A percentile compares a stretch with the other conserved stretches of the same genome.
Evolutionary conservation across 805 yeast genomes (phyloP).

Genomic region (Pichia californica): DNA sequence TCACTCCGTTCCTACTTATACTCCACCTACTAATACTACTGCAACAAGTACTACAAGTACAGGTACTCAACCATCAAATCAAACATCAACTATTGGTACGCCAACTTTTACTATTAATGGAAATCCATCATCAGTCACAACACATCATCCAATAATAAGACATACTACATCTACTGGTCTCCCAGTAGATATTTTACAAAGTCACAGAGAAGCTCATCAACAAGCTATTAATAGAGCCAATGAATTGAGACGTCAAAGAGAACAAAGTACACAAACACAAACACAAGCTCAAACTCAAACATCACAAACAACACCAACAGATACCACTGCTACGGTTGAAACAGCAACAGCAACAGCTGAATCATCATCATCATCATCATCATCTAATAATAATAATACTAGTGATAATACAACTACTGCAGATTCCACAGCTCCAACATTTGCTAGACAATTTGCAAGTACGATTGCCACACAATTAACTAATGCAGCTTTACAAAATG

Average conservation of each 20-base stretch:
- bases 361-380: not conserved
- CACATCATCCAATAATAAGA: not conserved
- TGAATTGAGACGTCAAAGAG: constrained; percentile 4
- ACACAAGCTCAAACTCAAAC: too few relatives aligned
- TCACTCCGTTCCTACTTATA: not conserved
- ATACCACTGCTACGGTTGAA: not conserved
- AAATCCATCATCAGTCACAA: not conserved
- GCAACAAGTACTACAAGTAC: not conserved
- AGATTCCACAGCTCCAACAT: not conserved
- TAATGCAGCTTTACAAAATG: constrained; percentile 2
- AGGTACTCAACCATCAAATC: too few relatives aligned
- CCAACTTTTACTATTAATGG: too few relatives aligned
- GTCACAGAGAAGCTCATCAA: constrained; percentile 7
- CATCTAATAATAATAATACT: not conserved
- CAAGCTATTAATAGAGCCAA: constrained; percentile 7
- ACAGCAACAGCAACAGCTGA: not conserved
- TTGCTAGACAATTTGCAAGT: constrained; percentile 10
- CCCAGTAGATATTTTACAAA: constrained; percentile 2
- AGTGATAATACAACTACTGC: not conserved
- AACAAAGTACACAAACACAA: not conserved
- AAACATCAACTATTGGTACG: too few relatives aligned
- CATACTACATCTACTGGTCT: not conserved
- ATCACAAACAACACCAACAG: not conserved
- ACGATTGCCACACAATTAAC: constrained; percentile 8
- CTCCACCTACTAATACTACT: not conserved